Evolutionary conservation across 257 asterid genomes (phyloP), one percentile per base, ranked within the genome.

Genomic region (Cynanchum wilfordii): DNA sequence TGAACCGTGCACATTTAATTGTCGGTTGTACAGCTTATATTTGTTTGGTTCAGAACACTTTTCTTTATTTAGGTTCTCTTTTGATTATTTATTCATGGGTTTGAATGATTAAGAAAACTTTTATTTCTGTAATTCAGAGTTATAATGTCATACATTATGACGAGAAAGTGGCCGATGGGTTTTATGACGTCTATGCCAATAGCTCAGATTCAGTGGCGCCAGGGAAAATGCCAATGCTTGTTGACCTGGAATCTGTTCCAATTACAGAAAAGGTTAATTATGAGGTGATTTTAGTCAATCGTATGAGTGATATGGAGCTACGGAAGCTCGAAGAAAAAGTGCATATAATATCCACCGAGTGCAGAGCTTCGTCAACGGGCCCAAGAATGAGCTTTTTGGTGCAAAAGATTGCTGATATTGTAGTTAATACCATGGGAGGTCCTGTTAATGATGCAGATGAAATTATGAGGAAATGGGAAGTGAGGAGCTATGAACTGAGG

Each of bases 361-460:
- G 76, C 76, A 85, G 69, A 74, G 87, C 86, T 68, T 71, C 86
- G 73, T 84, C 81, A 70, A 75, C 78, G 81, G 82, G 86, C 77
- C 81, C 86, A 70, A 79, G 81, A 68, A 81, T 86, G 71, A 85
- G 84, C 73, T 76, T 84, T 66, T 73, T 85, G 51, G 89, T 90
- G 79, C 94, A 92, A 84, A 90, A 86, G 84, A 90, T 95, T 50
- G 95, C 98, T 33, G 84, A 86, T 52, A 84, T 92, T 75, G 87
- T 95, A 76, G 98, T 92, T 72, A 83, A 83, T 75, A 90, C 85
- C 79, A 86, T 95, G 96, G 98, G 98, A 58, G 98, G 98, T 70
- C 94, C 97, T 73, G 98, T 95, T 66, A 81, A 74, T 81, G 95
- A 92, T 79, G 96, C 91, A 56, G 97, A 95, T 79, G 98, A 89